A percentile compares a stretch with the other conserved stretches of the same genome.
Evolutionary conservation across 495 filamentous ascomycete species (phyloP).

Genomic region (Neurospora sp.): DNA sequence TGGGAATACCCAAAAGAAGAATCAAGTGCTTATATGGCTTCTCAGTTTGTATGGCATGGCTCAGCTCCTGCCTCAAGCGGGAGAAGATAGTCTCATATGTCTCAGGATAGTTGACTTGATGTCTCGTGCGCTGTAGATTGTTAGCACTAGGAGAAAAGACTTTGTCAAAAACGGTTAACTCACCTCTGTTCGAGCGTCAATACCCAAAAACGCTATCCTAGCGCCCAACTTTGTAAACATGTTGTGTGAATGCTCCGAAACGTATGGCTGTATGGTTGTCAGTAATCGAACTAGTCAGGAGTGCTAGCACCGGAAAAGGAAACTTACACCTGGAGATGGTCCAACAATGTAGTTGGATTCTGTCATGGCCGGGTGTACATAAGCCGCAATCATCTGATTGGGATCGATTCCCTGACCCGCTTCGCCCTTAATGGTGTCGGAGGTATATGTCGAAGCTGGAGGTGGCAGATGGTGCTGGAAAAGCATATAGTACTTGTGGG

Average conservation of each 20-base stretch:
- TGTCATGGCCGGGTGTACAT: slow-evolving; percentile 47
- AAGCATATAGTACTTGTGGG: slow-evolving; percentile 84
- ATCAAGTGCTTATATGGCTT: slow-evolving; percentile 71
- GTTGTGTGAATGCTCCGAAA: slow-evolving; percentile 68
- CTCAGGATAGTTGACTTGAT: slow-evolving; percentile 83
- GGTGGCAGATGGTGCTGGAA: slow-evolving; percentile 90
- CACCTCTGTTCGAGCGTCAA: slow-evolving; percentile 78
- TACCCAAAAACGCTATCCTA: slow-evolving; percentile 72
- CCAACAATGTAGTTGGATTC: slow-evolving; percentile 78
- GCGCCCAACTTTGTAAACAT: slow-evolving; percentile 79
- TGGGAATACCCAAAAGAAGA: slow-evolving; percentile 81
- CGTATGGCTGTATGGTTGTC: slow-evolving; percentile 43
- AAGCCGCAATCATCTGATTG: slow-evolving; percentile 57
- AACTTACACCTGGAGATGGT: slow-evolving; percentile 48
- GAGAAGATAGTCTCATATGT: slow-evolving; percentile 79
- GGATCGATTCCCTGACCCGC: slow-evolving; percentile 47
- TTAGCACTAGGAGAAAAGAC: neutral
- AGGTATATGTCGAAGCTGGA: slow-evolving; percentile 72
- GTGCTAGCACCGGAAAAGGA: neutral
- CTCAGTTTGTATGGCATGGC: slow-evolving; percentile 34
- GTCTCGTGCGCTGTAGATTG: slow-evolving; percentile 54
- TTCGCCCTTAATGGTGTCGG: slow-evolving; percentile 27
- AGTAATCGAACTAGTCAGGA: slow-evolving; percentile 16
- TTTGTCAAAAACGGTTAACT: neutral
- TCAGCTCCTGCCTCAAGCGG: slow-evolving; percentile 56